These are phyloP conservation scores for Turritis glabra DNA, from an alignment of 345 rosid species.

Conservation along the genomic window DNA sequence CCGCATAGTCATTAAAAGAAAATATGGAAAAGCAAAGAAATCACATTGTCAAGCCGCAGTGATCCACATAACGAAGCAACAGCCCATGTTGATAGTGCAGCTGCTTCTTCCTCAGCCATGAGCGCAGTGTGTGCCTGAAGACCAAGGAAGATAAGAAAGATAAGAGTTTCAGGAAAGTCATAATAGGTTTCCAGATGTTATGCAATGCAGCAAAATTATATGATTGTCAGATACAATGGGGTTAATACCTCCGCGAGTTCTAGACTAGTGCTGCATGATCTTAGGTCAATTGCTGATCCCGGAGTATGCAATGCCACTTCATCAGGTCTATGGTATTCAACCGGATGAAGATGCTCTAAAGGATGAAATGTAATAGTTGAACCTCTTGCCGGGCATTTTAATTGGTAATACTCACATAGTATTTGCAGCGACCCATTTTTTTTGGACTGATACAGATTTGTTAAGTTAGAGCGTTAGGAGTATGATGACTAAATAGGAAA, in stretches of 20 bases:
- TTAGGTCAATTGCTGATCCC: slow-evolving; percentile 67
- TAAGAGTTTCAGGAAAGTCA: background rate
- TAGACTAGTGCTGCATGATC: slow-evolving; percentile 70
- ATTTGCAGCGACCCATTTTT: slow-evolving; percentile 78
- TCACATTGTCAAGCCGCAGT: slow-evolving; percentile 84
- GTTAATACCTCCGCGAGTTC: slow-evolving; percentile 73
- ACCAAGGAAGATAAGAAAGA: slow-evolving; percentile 29
- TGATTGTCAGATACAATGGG: background rate
- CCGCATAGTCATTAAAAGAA: background rate
- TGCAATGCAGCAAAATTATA: slow-evolving; percentile 13
- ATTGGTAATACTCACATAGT: slow-evolving; percentile 69
- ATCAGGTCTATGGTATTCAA: slow-evolving; percentile 75
- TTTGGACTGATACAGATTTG: slow-evolving; percentile 58
- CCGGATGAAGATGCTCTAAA: slow-evolving; percentile 82
- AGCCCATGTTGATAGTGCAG: slow-evolving; percentile 85
- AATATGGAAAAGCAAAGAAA: slow-evolving; percentile 19
- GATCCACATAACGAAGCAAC: slow-evolving; percentile 90
- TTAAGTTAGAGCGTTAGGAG: background rate
- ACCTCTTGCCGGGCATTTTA: slow-evolving; percentile 72
- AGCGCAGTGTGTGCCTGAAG: slow-evolving; percentile 73
- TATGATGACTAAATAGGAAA: background rate
- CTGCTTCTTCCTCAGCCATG: slow-evolving; percentile 86
- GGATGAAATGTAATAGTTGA: slow-evolving; percentile 78
- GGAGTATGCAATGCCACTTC: slow-evolving; percentile 55
- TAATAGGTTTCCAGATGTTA: background rate